Evolutionary conservation across 2,329 filamentous ascomycete genomes (phyloP).

Genomic region (Fusarium acutatum): DNA sequence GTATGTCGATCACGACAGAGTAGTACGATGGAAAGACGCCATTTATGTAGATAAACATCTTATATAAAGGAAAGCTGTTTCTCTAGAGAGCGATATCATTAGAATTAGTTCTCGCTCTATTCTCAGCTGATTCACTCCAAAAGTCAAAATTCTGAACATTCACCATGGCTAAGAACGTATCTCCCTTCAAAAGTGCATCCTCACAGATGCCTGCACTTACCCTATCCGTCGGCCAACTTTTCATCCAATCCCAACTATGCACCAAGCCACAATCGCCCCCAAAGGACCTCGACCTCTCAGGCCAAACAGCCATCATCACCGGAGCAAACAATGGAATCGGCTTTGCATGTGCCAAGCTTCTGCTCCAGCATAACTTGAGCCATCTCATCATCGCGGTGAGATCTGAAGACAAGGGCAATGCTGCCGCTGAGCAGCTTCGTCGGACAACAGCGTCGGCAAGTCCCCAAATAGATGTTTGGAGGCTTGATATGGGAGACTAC

Average conservation of each 20-base stretch:
- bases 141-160: background rate
- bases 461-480: background rate
- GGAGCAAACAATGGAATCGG: background rate
- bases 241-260: background rate
- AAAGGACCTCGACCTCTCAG: background rate
- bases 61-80: rapidly evolving
- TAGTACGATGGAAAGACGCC: rapidly evolving
- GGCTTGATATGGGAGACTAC: background rate
- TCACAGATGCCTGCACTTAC: background rate
- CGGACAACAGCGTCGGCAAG: rapidly evolving
- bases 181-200: background rate
- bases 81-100: rapidly evolving
- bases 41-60: rapidly evolving
- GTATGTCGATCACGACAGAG: background rate
- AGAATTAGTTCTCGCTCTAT: rapidly evolving
- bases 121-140: rapidly evolving
- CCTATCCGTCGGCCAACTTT: background rate
- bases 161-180: background rate
- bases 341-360: background rate
- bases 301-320: background rate
- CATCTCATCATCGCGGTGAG: background rate
- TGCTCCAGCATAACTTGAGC: background rate
- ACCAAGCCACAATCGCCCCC: background rate
- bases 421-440: background rate
- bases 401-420: background rate